A percentile compares a stretch with the other conserved stretches of the same genome.
These are phyloP conservation scores for Excoecaria agallocha DNA, from an alignment of 345 rosid genomes.

Conservation along the genomic window DNA sequence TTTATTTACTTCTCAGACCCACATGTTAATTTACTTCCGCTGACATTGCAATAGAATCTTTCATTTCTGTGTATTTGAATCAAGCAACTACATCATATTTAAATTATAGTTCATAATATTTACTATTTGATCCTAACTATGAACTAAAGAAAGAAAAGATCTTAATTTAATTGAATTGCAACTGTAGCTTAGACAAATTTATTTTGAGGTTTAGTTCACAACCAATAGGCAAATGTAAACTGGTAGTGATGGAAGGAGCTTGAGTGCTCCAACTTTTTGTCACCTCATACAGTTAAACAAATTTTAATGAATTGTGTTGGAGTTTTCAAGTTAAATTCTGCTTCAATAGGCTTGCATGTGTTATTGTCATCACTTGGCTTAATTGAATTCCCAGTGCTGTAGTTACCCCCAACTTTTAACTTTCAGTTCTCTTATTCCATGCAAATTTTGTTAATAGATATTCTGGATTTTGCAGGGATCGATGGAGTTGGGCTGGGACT, in stretches of 20 bases:
- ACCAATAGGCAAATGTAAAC: neutral
- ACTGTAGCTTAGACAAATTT: no score
- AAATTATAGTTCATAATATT: no score
- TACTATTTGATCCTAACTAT: no score
- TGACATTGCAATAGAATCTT: neutral
- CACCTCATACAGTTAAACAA: neutral
- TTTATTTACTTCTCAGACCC: neutral
- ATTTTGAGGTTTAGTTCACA: neutral
- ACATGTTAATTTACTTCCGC: neutral
- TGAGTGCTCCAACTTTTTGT: neutral
- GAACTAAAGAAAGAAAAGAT: no score
- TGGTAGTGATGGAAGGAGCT: neutral
- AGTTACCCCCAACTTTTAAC: neutral
- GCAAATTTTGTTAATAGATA: neutral
- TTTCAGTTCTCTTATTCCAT: neutral
- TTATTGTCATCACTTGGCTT: neutral
- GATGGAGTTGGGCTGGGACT: slow-evolving; percentile 35
- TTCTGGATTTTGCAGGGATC: slow-evolving; percentile 20
- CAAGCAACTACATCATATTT: no score
- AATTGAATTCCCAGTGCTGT: neutral
- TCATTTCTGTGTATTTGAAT: neutral
- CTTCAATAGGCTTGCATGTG: neutral
- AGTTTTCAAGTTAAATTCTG: neutral
- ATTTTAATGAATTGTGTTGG: neutral
- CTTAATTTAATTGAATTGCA: no score